Percentiles rank a stretch among this genome's conserved stretches.
phyloP scores from a whole-genome alignment of 177 flowering plant species.

The Telopea speciosissima region DNA sequence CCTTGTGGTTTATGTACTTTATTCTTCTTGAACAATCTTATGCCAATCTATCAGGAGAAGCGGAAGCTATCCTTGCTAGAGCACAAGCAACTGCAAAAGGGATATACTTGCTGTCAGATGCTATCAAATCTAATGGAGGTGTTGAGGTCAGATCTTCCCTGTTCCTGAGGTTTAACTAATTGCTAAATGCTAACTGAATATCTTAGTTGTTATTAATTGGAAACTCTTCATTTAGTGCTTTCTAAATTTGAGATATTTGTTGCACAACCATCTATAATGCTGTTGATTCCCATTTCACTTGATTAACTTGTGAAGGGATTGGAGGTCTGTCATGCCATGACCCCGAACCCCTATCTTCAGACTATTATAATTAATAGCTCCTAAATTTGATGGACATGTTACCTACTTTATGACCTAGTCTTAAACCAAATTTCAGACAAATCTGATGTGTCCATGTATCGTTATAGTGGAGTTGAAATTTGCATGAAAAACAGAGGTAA shows the following conservation, averaged over 20 bases:
- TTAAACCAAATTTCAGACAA: too few relatives aligned
- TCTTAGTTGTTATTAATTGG: not conserved
- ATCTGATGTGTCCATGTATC: too few relatives aligned
- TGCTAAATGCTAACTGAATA: not conserved
- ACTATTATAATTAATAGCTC: too few relatives aligned
- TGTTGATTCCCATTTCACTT: not conserved
- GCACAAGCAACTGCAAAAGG: constrained; percentile 75
- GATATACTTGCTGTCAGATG: constrained; percentile 42
- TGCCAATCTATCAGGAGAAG: constrained; percentile 61
- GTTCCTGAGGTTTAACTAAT: not conserved
- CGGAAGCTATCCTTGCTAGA: constrained; percentile 71
- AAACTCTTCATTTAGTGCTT: not conserved
- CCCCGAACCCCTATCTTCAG: too few relatives aligned
- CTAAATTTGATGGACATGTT: too few relatives aligned
- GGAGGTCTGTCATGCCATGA: too few relatives aligned
- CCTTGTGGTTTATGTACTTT: too few relatives aligned
- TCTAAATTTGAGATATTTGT: not conserved
- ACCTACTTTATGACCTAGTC: too few relatives aligned
- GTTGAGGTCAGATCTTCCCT: constrained; percentile 45
- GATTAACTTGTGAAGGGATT: too few relatives aligned
- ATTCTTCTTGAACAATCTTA: constrained; percentile 1
- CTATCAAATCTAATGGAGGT: constrained; percentile 65
- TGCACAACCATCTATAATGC: not conserved
- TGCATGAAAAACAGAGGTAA: too few relatives aligned
- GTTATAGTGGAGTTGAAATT: too few relatives aligned